phyloP scores from a whole-genome alignment of 768 basidiomycete species.

The Russula lepida region DNA sequence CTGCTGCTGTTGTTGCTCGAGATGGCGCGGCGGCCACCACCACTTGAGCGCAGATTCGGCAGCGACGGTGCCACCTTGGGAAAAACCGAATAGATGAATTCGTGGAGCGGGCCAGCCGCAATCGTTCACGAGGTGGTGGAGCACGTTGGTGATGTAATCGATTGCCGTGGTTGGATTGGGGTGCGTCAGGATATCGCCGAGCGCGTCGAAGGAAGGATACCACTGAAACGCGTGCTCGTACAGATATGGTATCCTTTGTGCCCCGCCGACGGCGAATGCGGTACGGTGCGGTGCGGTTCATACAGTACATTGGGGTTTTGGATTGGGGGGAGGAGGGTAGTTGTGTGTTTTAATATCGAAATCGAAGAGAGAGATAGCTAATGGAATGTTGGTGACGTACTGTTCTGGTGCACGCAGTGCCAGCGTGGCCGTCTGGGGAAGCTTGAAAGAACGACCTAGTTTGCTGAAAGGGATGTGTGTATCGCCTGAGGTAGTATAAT shows the following conservation, averaged over 20 bases:
- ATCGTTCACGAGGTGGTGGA: constrained; percentile 48
- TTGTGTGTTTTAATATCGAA: not conserved
- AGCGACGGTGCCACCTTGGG: constrained; percentile 76
- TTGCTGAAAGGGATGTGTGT: constrained; percentile 68
- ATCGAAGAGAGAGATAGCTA: not conserved
- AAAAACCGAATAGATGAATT: constrained; percentile 87
- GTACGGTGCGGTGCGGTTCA: not conserved
- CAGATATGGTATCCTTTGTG: constrained; percentile 61
- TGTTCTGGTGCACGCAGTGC: constrained; percentile 70
- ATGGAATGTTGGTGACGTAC: constrained; percentile 40
- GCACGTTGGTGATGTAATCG: constrained; percentile 41
- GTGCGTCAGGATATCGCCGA: constrained; percentile 60
- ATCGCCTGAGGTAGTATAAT: constrained; percentile 48
- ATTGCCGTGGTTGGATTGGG: constrained; percentile 72
- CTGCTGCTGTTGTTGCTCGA: constrained; percentile 5
- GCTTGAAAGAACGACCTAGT: constrained; percentile 61
- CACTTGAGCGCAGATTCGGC: constrained; percentile 53
- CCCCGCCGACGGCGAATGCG: not conserved
- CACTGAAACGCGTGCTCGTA: constrained; percentile 78
- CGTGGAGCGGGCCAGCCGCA: constrained; percentile 57
- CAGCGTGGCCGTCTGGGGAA: constrained; percentile 88
- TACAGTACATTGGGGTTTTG: too few relatives aligned
- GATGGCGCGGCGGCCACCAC: constrained; percentile 34
- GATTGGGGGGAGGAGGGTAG: not conserved
- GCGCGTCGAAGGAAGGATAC: constrained; percentile 73